Conservation (phyloP, 1,284 basidiomycete species). For the Erythrobasidium hasegawianum region DNA sequence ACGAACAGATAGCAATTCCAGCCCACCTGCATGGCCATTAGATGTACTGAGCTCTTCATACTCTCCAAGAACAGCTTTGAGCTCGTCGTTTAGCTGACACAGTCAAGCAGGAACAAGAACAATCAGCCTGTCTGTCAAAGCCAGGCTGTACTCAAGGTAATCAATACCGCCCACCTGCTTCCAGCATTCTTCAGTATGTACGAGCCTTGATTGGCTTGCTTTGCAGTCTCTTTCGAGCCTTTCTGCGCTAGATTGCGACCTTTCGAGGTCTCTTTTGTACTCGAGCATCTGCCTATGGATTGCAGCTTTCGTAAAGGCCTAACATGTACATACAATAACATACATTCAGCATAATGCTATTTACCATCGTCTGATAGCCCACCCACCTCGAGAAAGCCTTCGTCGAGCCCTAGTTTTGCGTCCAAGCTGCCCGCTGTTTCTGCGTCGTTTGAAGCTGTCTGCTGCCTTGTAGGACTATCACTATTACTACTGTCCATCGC, state of each 20-base stretch:
- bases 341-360: background rate
- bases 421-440: constrained; percentile 5
- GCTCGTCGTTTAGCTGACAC: constrained; percentile 16
- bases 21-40: constrained; percentile 22
- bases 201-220: constrained; percentile 13
- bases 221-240: constrained; percentile 37
- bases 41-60: constrained; percentile 2
- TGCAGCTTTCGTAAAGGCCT: constrained; percentile 83
- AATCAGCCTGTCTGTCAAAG: background rate
- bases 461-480: background rate
- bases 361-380: background rate
- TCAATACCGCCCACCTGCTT: constrained; percentile 4
- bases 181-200: constrained; percentile 26
- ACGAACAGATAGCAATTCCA: background rate
- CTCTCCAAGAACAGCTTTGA: constrained; percentile 1
- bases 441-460: background rate
- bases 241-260: constrained; percentile 23
- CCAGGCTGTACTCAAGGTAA: background rate
- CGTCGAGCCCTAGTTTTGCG: constrained; percentile 26
- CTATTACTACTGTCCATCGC: background rate
- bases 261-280: constrained; percentile 73
- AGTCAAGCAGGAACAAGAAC: background rate
- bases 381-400: constrained; percentile 32
- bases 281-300: constrained; percentile 87
- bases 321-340: background rate